Conservation (phyloP, 352 stramenopile genomes). For the Plasmopara halstedii region DNA sequence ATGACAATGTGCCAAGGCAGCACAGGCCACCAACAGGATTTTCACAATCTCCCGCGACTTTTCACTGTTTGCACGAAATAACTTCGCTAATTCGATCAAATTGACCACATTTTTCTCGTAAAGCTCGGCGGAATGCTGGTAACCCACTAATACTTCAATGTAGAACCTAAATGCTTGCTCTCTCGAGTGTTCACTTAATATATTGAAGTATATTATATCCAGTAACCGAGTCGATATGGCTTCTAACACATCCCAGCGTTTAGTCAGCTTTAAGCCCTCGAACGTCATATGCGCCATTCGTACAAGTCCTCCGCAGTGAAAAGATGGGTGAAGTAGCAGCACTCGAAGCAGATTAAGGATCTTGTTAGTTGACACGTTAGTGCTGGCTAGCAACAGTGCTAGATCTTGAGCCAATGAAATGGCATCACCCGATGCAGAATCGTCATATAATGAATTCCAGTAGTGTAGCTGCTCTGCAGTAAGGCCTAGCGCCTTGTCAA, state of each 20-base stretch:
- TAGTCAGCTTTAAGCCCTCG: conserved; percentile 59
- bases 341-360: conserved; percentile 29
- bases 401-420: conserved; percentile 34
- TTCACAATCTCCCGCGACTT: conserved; percentile 17
- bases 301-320: conserved; percentile 38
- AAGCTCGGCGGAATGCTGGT: conserved; percentile 64
- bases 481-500: conserved; percentile 16
- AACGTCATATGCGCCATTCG: conserved; percentile 51
- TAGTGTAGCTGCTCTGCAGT: conserved; percentile 36
- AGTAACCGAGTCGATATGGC: conserved; percentile 31
- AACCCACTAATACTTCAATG: conserved; percentile 57
- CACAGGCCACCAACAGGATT: conserved; percentile 32
- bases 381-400: conserved; percentile 55
- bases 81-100: conserved; percentile 34
- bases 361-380: conserved; percentile 25
- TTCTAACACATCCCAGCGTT: conserved; percentile 59
- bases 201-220: conserved; percentile 34
- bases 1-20: conserved; percentile 54
- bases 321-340: conserved; percentile 25
- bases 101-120: conserved; percentile 36
- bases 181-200: conserved; percentile 13
- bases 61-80: conserved; percentile 30
- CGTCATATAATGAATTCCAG: conserved; percentile 37
- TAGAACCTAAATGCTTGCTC: conserved; percentile 42
- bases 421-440: conserved; percentile 12